Evolutionary conservation across 108 stramenopile genomes (phyloP).

Genomic region (Bacterosira constricta): DNA sequence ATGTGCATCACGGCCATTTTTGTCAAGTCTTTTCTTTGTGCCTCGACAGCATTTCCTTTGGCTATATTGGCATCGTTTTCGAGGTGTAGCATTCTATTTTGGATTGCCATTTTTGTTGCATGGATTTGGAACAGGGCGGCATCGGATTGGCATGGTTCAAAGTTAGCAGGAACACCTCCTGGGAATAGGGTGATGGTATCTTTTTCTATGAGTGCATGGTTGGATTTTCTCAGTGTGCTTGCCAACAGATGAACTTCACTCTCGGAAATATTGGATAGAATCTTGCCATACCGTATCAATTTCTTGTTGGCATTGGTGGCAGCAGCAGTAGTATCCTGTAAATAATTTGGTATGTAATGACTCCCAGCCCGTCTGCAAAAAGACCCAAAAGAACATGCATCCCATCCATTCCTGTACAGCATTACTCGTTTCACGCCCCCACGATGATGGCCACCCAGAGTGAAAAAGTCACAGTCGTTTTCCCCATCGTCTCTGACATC

Average conservation of each 20-base stretch:
- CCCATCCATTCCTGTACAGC: conserved; percentile 22
- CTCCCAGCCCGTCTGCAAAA: conserved; percentile 19
- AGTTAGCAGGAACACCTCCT: conserved; percentile 22
- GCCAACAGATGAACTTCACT: conserved; percentile 27
- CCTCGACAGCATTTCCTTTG: conserved; percentile 18
- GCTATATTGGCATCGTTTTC: conserved; percentile 32
- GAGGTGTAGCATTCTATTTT: conserved; percentile 19
- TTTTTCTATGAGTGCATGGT: conserved; percentile 27
- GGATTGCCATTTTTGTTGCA: conserved; percentile 18
- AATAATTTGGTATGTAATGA: background rate
- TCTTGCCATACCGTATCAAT: background rate
- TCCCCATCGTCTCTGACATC: background rate
- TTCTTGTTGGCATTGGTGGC: background rate
- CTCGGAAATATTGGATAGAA: conserved; percentile 19
- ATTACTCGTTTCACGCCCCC: conserved; percentile 17
- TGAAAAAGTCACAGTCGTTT: background rate
- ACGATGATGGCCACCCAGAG: background rate
- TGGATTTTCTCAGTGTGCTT: conserved; percentile 22
- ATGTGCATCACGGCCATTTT: conserved; percentile 27
- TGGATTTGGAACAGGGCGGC: conserved; percentile 43
- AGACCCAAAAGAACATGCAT: conserved; percentile 13
- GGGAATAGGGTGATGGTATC: conserved; percentile 31
- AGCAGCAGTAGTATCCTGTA: background rate
- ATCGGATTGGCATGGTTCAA: background rate
- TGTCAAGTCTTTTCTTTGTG: conserved; percentile 10